Percentiles rank a stretch among this genome's conserved stretches.
Evolutionary conservation across 257 asterid genomes (phyloP).

Genomic region (Solanum gandarillasii): DNA sequence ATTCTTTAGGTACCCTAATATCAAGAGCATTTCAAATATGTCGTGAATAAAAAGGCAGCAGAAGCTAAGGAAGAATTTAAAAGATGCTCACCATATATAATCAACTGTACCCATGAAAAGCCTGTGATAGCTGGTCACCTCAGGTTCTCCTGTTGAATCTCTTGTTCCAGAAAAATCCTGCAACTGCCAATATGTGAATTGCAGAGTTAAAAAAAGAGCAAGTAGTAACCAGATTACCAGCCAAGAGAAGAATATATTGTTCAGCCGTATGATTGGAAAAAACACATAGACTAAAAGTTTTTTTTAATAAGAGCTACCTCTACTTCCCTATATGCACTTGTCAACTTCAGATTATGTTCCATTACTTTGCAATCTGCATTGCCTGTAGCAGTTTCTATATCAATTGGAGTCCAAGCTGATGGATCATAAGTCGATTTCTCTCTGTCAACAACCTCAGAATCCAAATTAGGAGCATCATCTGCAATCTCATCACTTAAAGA

Average conservation of each 20-base stretch:
- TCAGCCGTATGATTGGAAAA: background rate
- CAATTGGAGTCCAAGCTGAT: conserved; percentile 79
- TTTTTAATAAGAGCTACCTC: conserved; percentile 35
- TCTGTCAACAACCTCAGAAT: conserved; percentile 10
- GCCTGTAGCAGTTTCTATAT: conserved; percentile 73
- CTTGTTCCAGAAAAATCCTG: conserved; percentile 59
- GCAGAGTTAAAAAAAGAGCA: background rate
- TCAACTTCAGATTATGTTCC: conserved; percentile 73
- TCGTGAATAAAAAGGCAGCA: background rate
- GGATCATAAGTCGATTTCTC: conserved; percentile 21
- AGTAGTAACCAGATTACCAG: background rate
- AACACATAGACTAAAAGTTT: background rate
- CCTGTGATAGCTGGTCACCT: conserved; percentile 76
- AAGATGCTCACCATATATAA: conserved; percentile 74
- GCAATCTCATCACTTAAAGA: conserved; percentile 16
- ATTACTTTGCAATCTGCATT: conserved; percentile 39
- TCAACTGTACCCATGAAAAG: conserved; percentile 86
- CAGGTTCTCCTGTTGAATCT: conserved; percentile 80
- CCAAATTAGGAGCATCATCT: conserved; percentile 4
- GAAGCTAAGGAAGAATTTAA: background rate
- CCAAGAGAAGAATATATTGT: background rate
- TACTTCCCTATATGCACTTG: conserved; percentile 65
- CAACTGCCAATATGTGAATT: conserved; percentile 1
- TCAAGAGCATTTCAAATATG: background rate
- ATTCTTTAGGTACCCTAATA: background rate